Evolutionary conservation across 805 yeast species (phyloP), one percentile per base, ranked within the genome.

Genomic region (Starmerella powellii): DNA sequence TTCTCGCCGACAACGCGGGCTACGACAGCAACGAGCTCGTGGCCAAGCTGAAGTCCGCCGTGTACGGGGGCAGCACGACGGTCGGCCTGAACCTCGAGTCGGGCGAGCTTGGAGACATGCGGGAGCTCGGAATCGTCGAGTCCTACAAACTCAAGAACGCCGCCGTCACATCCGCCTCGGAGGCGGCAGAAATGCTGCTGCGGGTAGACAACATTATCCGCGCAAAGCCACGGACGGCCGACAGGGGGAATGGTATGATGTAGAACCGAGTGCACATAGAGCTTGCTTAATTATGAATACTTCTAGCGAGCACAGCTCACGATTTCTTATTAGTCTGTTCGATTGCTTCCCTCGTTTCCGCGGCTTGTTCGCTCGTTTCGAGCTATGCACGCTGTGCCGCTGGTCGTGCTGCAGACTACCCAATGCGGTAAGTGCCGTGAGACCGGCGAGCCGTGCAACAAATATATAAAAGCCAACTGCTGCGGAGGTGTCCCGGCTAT

Each of bases 151-250:
- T 91, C 62, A 91, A 91, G 66, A 72, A 75, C 50, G 94, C 96
- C 2, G 98, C 93, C 13, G 96, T 91, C 15, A 74, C 86, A 12
- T 79, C 93, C 36, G 97, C 98, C 4, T 71, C 94, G n/a, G 99
- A 91, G 67, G 98, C 98, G 26, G 93, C 97, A 4, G 97, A 91
- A 67, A 87, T 91, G 37, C 72, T 91, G 52, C 67, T 91, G 56
- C 77, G 99, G 60, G 99, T 91, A 33, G 99, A 91, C 61, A 88
- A 91, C 63, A 91, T 91, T 52, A 84, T 91, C 50, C 78, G 95
- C 53, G 97, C 98, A 27, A 87, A 83, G 62, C 98, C 99, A 50
- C 74, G 98, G 65, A 87, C 98, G 34, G 95, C 96, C 31, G 88
- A 82, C 66, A 48, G 58, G 12, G 48, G 35, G n/a, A 12, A 34